Percentiles rank a stretch among this genome's conserved stretches.
Conservation (phyloP, 371 early-diverging fungal genomes). For the Saksenaea oblongispora region DNA sequence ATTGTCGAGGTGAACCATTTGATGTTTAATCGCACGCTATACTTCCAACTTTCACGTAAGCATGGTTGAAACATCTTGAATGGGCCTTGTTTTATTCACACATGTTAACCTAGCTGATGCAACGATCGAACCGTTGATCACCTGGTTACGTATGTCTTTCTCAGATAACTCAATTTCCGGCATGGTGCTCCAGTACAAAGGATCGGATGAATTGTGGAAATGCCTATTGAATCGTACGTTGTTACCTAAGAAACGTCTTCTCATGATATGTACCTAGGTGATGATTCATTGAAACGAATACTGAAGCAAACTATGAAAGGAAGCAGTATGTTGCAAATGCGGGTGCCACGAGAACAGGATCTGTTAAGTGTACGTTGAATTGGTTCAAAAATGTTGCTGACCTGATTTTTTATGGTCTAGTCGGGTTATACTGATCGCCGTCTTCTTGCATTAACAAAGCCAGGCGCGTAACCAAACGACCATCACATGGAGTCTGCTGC, state of each 20-base stretch:
- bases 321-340: conserved; percentile 24
- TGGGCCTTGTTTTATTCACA: background rate
- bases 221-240: conserved; percentile 31
- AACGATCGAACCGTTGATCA: conserved; percentile 53
- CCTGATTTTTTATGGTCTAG: conserved; percentile 11
- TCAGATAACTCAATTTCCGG: conserved; percentile 48
- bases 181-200: conserved; percentile 46
- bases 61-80: background rate
- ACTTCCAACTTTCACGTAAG: conserved; percentile 50
- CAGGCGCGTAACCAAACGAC: background rate
- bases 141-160: conserved; percentile 47
- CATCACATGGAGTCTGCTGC: background rate
- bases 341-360: conserved; percentile 34
- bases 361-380: conserved; percentile 24
- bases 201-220: conserved; percentile 37
- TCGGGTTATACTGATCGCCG: conserved; percentile 52
- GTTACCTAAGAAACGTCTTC: background rate
- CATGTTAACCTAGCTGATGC: conserved; percentile 37
- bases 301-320: conserved; percentile 29
- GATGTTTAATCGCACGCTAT: conserved; percentile 39
- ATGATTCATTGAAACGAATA: conserved; percentile 33
- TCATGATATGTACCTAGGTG: conserved; percentile 11
- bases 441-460: conserved; percentile 34
- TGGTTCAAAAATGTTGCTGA: background rate
- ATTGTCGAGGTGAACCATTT: conserved; percentile 51